Conservation (phyloP, 1,284 basidiomycete genomes). For the Phlebopus sp. region DNA sequence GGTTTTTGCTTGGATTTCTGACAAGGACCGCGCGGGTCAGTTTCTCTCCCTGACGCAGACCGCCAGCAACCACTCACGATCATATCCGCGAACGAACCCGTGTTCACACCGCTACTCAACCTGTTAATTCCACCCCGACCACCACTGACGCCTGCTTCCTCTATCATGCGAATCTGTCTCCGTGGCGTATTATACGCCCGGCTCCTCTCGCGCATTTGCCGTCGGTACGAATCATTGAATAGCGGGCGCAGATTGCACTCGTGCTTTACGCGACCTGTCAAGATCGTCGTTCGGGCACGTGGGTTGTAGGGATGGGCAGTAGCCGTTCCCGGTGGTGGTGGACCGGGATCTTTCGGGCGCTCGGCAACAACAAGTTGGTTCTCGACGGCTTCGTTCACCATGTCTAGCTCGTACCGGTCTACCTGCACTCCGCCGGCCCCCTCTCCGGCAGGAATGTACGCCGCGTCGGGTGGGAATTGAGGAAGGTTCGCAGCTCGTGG, state of each 20-base stretch:
- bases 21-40: no score
- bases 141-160: constrained; percentile 50
- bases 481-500: constrained; percentile 13
- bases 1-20: no score
- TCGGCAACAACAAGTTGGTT: constrained; percentile 79
- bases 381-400: constrained; percentile 71
- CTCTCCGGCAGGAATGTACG: background rate
- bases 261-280: no score
- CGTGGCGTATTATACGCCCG: constrained; percentile 58
- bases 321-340: constrained; percentile 40
- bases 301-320: constrained; percentile 16
- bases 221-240: constrained; percentile 42
- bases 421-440: no score
- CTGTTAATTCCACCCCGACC: constrained; percentile 45
- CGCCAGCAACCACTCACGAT: constrained; percentile 37
- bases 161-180: constrained; percentile 49
- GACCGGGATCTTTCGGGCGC: constrained; percentile 60
- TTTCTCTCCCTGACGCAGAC: no score
- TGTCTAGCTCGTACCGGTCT: constrained; percentile 53
- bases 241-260: no score
- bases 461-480: no score
- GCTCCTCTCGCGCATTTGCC: constrained; percentile 52
- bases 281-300: no score
- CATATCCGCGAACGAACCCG: constrained; percentile 57
- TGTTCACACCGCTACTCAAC: constrained; percentile 34